Evolutionary conservation across 768 basidiomycete species (phyloP).

Genomic region (Trametes cingulata): DNA sequence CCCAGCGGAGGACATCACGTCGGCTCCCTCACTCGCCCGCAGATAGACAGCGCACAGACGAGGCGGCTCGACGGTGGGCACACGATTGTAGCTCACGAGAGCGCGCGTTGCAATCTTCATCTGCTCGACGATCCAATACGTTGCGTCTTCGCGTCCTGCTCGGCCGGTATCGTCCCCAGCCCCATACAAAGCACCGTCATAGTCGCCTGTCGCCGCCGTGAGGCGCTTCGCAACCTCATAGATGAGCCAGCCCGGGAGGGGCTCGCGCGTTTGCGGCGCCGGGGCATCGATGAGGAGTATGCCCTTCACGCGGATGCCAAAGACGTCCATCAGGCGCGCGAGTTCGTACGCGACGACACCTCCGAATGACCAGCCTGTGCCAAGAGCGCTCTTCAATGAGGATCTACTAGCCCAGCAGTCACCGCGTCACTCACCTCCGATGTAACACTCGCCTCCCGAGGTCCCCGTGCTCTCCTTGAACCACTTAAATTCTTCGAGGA

Average conservation of each 20-base stretch:
- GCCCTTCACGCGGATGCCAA: conserved; percentile 50
- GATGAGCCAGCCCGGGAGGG: conserved; percentile 55
- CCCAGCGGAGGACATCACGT: conserved; percentile 1
- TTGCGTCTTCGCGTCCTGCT: not conserved
- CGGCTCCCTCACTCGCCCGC: conserved; percentile 43
- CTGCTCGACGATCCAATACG: conserved; percentile 9
- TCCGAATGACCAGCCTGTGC: conserved; percentile 76
- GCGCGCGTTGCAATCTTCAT: conserved; percentile 36
- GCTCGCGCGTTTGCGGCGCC: conserved; percentile 50
- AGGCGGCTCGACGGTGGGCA: conserved; percentile 23
- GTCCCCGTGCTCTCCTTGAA: conserved; percentile 19
- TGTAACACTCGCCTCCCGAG: conserved; percentile 40
- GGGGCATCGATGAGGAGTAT: conserved; percentile 71
- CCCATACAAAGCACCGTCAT: not conserved
- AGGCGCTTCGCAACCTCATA: conserved; percentile 33
- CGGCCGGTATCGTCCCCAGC: not conserved
- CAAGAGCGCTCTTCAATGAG: not conserved
- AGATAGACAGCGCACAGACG: conserved; percentile 49
- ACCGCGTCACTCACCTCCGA: conserved; percentile 54
- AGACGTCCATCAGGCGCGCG: conserved; percentile 49
- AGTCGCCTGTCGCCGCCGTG: too few relatives aligned
- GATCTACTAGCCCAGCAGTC: not conserved
- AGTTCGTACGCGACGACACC: conserved; percentile 72
- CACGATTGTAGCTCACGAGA: conserved; percentile 43
- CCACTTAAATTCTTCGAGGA: conserved; percentile 31